Evolutionary conservation across 2,329 filamentous ascomycete genomes (phyloP), one percentile per base, ranked within the genome.

Genomic region (Aspergillus awamori): DNA sequence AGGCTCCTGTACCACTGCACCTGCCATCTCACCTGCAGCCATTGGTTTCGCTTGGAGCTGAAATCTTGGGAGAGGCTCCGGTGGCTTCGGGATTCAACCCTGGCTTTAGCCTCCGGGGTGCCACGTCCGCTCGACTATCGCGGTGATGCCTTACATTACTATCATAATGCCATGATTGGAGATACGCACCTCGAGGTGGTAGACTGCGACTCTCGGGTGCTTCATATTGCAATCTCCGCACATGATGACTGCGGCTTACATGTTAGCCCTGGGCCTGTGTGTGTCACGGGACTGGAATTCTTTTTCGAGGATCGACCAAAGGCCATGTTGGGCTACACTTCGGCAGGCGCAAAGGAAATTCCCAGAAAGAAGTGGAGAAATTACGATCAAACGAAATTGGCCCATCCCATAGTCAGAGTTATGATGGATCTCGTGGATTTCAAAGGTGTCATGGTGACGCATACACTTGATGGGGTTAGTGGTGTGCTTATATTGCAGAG

Each of bases 1-100:
- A 45, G 36, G n/a, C 48, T 53, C 8, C n/a, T 63, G 10, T 60
- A 65, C 17, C 59, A 63, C 28, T 57, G 59, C 30, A 60, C 63
- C 3, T 36, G 48, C 10, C 39, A 52, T 10, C 28, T 55, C 3
- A 47, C 41, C 22, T 56, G 53, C 17, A 48, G 20, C 15, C 17
- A n/a, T 24, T 47, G 55, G 41, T 57, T 51, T 20, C 56, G 59
- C 3, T 38, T 53, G 2, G 59, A 47, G 17, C 15, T 56, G 6
- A 47, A 41, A 15, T 28, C 38, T 7, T 63, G 55, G 52, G 63
- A 61, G 47, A 28, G 39, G n/a, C 17, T 38, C 10, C 61, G 52
- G n/a, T 65, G 63, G 61, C 33, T 63, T 10, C 53, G 54, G 28
- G 63, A 65, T 33, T 51, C 56, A 8, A 10, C 57, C 2, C 10